These are phyloP conservation scores for Aristolochia californica DNA, from an alignment of 164 flowering plant species.

Conservation along the genomic window DNA sequence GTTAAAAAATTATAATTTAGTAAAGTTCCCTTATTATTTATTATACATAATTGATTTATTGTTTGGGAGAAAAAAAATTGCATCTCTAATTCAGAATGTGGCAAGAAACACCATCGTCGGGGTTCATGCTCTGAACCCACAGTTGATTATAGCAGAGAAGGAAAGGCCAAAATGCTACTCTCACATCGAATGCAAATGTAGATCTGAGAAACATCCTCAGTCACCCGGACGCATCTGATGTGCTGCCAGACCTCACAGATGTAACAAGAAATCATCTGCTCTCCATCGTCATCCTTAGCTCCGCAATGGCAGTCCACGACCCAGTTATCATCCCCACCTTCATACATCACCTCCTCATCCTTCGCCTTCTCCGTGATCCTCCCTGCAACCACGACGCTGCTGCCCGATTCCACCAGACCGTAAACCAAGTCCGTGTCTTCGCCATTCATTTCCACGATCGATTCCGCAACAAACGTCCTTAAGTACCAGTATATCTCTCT, in stretches of 20 bases:
- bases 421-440: conserved; percentile 32
- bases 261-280: conserved; percentile 69
- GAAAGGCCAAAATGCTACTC: conserved; percentile 42
- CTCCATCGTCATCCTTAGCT: conserved; percentile 74
- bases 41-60: too few relatives aligned
- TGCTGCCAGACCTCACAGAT: conserved; percentile 90
- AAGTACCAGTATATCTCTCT: conserved; percentile 60
- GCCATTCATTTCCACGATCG: conserved; percentile 18
- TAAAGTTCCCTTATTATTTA: too few relatives aligned
- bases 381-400: conserved; percentile 38
- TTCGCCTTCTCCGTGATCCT: conserved; percentile 8
- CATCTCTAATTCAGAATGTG: too few relatives aligned
- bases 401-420: conserved; percentile 28
- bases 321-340: conserved; percentile 11
- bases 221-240: conserved; percentile 52
- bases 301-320: conserved; percentile 77
- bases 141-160: conserved; percentile 48
- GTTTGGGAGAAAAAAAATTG: too few relatives aligned
- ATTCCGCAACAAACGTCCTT: conserved; percentile 30
- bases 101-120: too few relatives aligned
- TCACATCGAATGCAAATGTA: conserved; percentile 72
- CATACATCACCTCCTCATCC: conserved; percentile 14
- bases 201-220: conserved; percentile 53
- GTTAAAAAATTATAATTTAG: too few relatives aligned
- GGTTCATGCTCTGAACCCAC: too few relatives aligned